Conservation (phyloP, 2,329 filamentous ascomycete species). For the Verticillium tricorpus region DNA sequence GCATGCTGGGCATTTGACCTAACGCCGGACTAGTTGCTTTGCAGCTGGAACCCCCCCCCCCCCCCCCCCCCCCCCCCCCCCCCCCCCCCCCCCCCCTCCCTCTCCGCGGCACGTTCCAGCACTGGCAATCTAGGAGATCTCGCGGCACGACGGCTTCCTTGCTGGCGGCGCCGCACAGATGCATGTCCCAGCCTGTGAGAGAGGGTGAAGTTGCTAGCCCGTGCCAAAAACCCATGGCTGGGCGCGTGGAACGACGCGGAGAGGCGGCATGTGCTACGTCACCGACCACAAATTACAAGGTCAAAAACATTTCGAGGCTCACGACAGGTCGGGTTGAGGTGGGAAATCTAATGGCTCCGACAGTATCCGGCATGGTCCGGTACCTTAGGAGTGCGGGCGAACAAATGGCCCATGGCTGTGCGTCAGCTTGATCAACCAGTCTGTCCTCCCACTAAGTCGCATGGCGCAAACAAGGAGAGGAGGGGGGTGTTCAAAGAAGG, state of each 20-base stretch:
- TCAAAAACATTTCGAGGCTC: neutral
- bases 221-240: neutral
- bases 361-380: neutral
- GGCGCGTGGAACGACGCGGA: neutral
- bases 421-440: neutral
- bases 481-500: neutral
- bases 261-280: neutral
- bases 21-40: neutral
- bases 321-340: neutral
- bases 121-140: neutral
- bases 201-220: neutral
- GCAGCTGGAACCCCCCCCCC: neutral
- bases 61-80: neutral
- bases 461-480: neutral
- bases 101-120: neutral
- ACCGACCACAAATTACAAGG: neutral
- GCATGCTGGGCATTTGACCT: neutral
- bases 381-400: neutral
- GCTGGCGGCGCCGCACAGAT: constrained; percentile 1
- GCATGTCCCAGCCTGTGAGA: neutral
- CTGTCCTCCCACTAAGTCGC: neutral
- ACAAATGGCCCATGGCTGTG: neutral
- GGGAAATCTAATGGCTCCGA: neutral
- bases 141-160: neutral
- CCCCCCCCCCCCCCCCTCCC: neutral